Evolutionary conservation across 2,329 filamentous ascomycete genomes (phyloP).

Genomic region (Lomentospora prolificans): DNA sequence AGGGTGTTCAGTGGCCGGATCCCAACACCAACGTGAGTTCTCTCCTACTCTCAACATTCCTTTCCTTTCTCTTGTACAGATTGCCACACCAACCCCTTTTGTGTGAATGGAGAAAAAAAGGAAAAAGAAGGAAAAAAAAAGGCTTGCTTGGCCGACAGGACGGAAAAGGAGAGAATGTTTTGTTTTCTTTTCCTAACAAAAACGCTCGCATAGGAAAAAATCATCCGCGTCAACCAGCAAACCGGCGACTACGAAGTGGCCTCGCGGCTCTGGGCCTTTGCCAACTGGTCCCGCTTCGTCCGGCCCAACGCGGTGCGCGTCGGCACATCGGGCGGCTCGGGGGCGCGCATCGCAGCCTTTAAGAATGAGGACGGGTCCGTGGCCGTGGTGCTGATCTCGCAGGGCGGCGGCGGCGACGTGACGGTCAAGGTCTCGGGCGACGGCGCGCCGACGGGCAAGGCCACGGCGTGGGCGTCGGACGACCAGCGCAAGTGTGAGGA

Average conservation of each 20-base stretch:
- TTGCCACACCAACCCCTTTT: not conserved
- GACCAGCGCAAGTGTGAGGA: slow-evolving; percentile 15
- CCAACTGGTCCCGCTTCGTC: slow-evolving; percentile 28
- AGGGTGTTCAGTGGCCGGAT: slow-evolving; percentile 24
- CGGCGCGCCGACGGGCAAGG: slow-evolving; percentile 7
- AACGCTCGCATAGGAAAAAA: slow-evolving; percentile 16
- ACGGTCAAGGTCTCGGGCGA: slow-evolving; percentile 6
- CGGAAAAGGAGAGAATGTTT: no score
- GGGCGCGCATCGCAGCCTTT: slow-evolving; percentile 25
- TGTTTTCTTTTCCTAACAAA: no score
- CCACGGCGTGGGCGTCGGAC: slow-evolving; percentile 20
- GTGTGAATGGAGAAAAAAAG: not conserved
- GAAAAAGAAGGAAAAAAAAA: not conserved
- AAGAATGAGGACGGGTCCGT: slow-evolving; percentile 26
- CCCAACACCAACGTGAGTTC: slow-evolving; percentile 7
- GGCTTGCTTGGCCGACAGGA: no score
- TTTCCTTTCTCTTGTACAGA: not conserved
- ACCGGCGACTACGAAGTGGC: slow-evolving; percentile 21
- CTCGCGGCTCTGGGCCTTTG: slow-evolving; percentile 29
- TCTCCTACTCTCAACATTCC: not conserved
- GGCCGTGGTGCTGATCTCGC: slow-evolving; percentile 24
- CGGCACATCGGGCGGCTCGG: slow-evolving; percentile 17
- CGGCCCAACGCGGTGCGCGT: slow-evolving; percentile 26
- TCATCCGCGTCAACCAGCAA: slow-evolving; percentile 21
- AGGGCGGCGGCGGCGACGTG: slow-evolving; percentile 8